Conservation (phyloP, 2,329 filamentous ascomycete genomes). For the Sporothrix mexicana region DNA sequence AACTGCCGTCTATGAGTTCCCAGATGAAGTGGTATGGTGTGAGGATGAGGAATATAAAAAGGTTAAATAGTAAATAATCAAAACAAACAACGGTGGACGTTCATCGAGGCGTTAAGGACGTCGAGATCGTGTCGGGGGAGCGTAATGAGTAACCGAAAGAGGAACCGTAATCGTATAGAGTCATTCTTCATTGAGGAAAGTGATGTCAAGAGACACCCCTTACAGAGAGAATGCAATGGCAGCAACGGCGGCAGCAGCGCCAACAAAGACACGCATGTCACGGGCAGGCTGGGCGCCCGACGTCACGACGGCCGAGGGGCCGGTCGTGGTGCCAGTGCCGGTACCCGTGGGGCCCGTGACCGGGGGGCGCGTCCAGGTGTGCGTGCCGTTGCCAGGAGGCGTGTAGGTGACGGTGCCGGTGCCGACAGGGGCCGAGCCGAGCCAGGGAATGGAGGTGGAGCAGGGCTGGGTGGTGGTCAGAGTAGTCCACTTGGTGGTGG, state of each 20-base stretch:
- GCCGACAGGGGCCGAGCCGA: constrained; percentile 5
- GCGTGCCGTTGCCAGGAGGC: constrained; percentile 26
- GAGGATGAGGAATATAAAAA: not conserved
- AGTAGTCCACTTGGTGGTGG: constrained; percentile 3
- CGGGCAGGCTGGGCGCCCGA: constrained; percentile 32
- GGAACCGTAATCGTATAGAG: no score
- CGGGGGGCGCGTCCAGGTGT: constrained; percentile 25
- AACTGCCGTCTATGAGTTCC: constrained; percentile 33
- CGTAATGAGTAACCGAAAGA: no score
- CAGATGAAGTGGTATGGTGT: constrained; percentile 12
- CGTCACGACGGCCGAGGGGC: constrained; percentile 20
- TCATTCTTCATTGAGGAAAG: constrained; percentile 20
- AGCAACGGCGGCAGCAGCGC: constrained; percentile 37
- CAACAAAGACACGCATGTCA: constrained; percentile 33
- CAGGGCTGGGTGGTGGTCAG: constrained; percentile 27
- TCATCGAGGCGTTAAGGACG: no score
- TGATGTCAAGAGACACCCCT: not conserved
- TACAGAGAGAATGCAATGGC: constrained; percentile 38
- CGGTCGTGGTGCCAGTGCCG: not conserved
- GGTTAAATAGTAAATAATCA: not conserved
- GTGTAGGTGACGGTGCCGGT: constrained; percentile 27
- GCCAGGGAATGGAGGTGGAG: constrained; percentile 9
- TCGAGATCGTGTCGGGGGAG: no score
- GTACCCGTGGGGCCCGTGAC: not conserved
- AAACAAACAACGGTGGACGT: not conserved